Percentiles rank a stretch among this genome's conserved stretches.
These are phyloP conservation scores for Arthroderma sp. DNA, from an alignment of 2,329 filamentous ascomycete species.

Conservation along the genomic window DNA sequence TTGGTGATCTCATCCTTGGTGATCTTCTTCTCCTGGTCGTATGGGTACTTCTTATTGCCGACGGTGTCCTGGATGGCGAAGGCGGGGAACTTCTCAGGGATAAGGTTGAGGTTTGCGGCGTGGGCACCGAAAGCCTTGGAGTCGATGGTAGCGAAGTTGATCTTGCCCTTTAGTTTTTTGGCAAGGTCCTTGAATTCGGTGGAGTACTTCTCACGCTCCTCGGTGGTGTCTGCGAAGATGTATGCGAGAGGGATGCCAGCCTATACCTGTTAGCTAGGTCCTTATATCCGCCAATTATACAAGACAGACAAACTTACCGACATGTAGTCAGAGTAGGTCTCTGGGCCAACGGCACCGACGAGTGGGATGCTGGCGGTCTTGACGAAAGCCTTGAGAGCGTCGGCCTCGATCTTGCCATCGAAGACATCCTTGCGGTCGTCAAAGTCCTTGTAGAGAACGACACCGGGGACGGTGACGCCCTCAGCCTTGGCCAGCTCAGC, in stretches of 20 bases:
- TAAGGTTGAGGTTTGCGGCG: slow-evolving; percentile 92
- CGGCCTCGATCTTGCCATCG: slow-evolving; percentile 66
- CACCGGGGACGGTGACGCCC: slow-evolving; percentile 71
- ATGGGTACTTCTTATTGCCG: slow-evolving; percentile 97
- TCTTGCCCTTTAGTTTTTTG: slow-evolving; percentile 78
- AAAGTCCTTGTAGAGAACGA: slow-evolving; percentile 95
- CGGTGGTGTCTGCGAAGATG: slow-evolving; percentile 85
- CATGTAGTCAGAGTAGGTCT: slow-evolving; percentile 96
- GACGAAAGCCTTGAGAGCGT: slow-evolving; percentile 69
- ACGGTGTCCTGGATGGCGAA: slow-evolving; percentile 93
- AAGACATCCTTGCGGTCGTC: slow-evolving; percentile 90
- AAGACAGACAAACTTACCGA: slow-evolving; percentile 38
- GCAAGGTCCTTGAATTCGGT: slow-evolving; percentile 73
- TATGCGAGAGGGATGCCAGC: slow-evolving; percentile 87
- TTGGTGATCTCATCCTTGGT: slow-evolving; percentile 58
- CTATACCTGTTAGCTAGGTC: slow-evolving; percentile 22
- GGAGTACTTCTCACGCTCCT: slow-evolving; percentile 73
- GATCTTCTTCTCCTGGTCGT: slow-evolving; percentile 70
- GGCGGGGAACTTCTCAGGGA: slow-evolving; percentile 85
- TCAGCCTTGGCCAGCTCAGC: slow-evolving; percentile 75
- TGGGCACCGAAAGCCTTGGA: slow-evolving; percentile 89
- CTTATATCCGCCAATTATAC: not conserved
- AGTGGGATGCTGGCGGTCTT: slow-evolving; percentile 77
- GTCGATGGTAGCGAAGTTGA: slow-evolving; percentile 98
- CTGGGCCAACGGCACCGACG: slow-evolving; percentile 89